Conservation (phyloP, 2,329 filamentous ascomycete species). For the Alternaria infectoria region DNA sequence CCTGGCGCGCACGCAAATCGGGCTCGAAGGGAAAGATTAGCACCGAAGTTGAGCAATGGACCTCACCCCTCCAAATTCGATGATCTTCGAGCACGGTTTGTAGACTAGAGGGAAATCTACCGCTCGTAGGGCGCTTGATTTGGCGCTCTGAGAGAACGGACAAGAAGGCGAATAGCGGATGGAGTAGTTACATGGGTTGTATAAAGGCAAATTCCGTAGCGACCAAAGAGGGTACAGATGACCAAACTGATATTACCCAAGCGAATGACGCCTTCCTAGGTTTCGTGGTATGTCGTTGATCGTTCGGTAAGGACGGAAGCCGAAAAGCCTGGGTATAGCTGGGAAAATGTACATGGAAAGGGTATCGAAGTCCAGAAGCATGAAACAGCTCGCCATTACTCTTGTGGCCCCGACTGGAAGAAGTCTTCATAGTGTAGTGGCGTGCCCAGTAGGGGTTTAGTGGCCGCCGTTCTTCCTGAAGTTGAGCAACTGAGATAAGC, state of each 20-base stretch:
- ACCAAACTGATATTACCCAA: not conserved
- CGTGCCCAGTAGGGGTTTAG: slow-evolving; percentile 24
- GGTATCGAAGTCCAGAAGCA: slow-evolving; percentile 37
- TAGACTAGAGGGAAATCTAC: not conserved
- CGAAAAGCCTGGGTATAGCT: slow-evolving; percentile 1
- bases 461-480: slow-evolving; percentile 75
- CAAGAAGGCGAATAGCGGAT: not conserved
- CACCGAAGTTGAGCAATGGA: not conserved
- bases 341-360: slow-evolving; percentile 32
- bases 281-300: not conserved
- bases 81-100: not conserved
- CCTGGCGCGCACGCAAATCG: not conserved
- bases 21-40: not conserved
- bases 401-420: slow-evolving; percentile 1
- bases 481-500: slow-evolving; percentile 83
- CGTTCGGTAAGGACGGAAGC: not conserved
- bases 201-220: not conserved
- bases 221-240: not conserved
- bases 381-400: slow-evolving; percentile 4
- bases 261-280: not conserved
- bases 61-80: not conserved
- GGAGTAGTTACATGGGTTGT: not conserved
- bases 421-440: not conserved
- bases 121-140: not conserved
- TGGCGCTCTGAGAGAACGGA: not conserved